Evolutionary conservation across 176 grass and related monocot genomes (phyloP), one percentile per base, ranked within the genome.

Genomic region (Aegilops umbellulata): DNA sequence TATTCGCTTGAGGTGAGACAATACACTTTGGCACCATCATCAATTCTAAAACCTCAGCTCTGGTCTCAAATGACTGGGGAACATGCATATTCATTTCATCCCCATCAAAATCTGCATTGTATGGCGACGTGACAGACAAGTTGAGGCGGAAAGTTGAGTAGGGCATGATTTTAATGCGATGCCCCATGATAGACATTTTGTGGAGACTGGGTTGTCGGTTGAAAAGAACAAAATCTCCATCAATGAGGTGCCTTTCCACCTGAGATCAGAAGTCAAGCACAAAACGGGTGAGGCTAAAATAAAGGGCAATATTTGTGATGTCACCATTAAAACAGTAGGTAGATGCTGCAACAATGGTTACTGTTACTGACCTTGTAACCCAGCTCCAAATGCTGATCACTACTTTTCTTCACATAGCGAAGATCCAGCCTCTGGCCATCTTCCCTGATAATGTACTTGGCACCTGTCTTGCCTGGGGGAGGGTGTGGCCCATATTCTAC

Each of bases 31-130:
- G 96, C 60, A 98, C 96, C 93, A 98, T 98, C 96, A 98, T 98
- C 74, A 98, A 84, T 69, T 98, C 96, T 30, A 98, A 60, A 66
- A 98, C 96, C 85, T 98, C 96, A 65, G 96, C 90, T 73, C 96
- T 91, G 25, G 96, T 92, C 90, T 98, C 96, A 86, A 98, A 98
- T 15, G 96, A 95, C 80, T 95, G 93, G 1, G 96, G 96, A 36
- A 98, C 93, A 92, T 98, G 96, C 96, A 98, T 98, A 84, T 98
- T 98, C 96, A 98, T 98, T 87, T 98, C 96, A 86, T 98, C 96
- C 46, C 96, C 96, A 5, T 98, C 96, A 84, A 98, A 98, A 89
- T 98, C 96, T 80, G 96, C 96, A 95, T 98, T 98, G 67, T 98
- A 98, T 42, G 96, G 96, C 30, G 96, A 98, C 58, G 96, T 98